These are phyloP conservation scores for Pluteus cervinus DNA, from an alignment of 768 basidiomycete species.

Conservation along the genomic window DNA sequence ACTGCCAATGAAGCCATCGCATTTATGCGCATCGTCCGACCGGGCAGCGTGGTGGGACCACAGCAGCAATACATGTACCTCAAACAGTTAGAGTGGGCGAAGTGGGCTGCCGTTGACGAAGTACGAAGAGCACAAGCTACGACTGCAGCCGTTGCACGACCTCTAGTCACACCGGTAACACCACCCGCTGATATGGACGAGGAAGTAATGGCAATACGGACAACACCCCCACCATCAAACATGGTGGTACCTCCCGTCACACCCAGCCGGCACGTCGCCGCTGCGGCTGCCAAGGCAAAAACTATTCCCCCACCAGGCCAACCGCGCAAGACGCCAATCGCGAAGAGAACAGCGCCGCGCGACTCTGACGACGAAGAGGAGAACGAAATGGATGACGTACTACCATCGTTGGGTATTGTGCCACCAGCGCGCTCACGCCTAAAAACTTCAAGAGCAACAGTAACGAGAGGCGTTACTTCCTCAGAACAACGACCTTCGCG, in stretches of 20 bases:
- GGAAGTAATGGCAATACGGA: constrained; percentile 40
- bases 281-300: constrained; percentile 63
- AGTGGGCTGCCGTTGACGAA: constrained; percentile 89
- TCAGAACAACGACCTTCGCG: constrained; percentile 73
- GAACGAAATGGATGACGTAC: constrained; percentile 47
- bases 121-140: constrained; percentile 45
- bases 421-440: constrained; percentile 34
- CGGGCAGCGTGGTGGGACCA: constrained; percentile 88
- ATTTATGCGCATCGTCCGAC: constrained; percentile 96
- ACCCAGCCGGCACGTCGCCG: constrained; percentile 69
- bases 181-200: constrained; percentile 77
- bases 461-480: constrained; percentile 44
- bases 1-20: constrained; percentile 94
- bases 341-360: constrained; percentile 64
- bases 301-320: constrained; percentile 76
- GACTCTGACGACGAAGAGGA: constrained; percentile 62
- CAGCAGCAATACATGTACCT: constrained; percentile 95
- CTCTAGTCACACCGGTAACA: constrained; percentile 67
- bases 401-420: constrained; percentile 53
- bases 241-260: constrained; percentile 66
- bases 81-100: constrained; percentile 90
- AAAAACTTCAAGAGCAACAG: constrained; percentile 31
- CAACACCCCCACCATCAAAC: constrained; percentile 30
- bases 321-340: constrained; percentile 81
- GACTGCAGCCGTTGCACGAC: constrained; percentile 27